These are phyloP conservation scores for Cyberlindnera japonica DNA, from an alignment of 805 yeast genomes.

Conservation along the genomic window DNA sequence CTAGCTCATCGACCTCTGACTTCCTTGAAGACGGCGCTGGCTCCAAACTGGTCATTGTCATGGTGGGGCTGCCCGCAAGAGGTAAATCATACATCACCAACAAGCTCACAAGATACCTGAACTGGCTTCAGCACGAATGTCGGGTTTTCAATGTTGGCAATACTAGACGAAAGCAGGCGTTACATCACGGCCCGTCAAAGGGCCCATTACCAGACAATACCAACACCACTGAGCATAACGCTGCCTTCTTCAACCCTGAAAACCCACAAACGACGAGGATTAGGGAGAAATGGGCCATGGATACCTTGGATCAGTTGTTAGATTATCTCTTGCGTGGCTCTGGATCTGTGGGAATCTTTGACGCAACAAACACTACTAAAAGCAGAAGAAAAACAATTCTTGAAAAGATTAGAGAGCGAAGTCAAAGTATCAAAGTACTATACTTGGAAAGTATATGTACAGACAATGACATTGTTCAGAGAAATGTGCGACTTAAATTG, in stretches of 20 bases:
- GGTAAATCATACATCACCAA: conserved; percentile 94
- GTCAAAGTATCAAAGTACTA: conserved; percentile 68
- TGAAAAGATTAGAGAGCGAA: conserved; percentile 51
- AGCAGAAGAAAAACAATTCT: conserved; percentile 57
- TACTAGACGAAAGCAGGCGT: conserved; percentile 74
- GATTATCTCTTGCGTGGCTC: conserved; percentile 76
- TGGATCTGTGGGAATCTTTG: conserved; percentile 91
- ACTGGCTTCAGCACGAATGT: conserved; percentile 91
- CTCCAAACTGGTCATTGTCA: conserved; percentile 82
- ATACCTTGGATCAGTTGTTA: conserved; percentile 78
- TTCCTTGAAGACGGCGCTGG: conserved; percentile 53
- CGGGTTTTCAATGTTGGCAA: conserved; percentile 94
- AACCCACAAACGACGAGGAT: conserved; percentile 59
- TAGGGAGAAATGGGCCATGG: conserved; percentile 95
- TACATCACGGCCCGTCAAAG: conserved; percentile 61
- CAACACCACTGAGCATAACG: conserved; percentile 52
- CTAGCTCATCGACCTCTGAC: conserved; percentile 38
- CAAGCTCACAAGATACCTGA: conserved; percentile 82
- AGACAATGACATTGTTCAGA: conserved; percentile 72
- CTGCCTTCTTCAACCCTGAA: conserved; percentile 82
- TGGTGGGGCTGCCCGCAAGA: conserved; percentile 95
- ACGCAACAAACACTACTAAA: conserved; percentile 77
- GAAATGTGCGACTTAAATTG: conserved; percentile 78
- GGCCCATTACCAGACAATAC: conserved; percentile 51
- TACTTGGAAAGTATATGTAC: conserved; percentile 87